phyloP scores from a whole-genome alignment of 768 basidiomycete genomes.

The Crepidotus variabilis region DNA sequence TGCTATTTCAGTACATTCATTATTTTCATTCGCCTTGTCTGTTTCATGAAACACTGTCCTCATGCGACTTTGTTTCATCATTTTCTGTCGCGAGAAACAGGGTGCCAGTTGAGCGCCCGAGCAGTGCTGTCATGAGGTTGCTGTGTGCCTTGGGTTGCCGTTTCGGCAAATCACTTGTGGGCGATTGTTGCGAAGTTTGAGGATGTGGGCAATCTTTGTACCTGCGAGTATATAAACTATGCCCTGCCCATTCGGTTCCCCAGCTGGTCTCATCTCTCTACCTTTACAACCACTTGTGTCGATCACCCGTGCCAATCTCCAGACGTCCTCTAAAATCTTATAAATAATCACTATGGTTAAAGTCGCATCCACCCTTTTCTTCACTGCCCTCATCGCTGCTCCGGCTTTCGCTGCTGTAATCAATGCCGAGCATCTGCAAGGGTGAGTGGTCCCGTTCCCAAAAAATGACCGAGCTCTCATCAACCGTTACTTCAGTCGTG shows the following conservation, averaged over 20 bases:
- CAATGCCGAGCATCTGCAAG: not conserved
- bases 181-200: too few relatives aligned
- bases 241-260: not conserved
- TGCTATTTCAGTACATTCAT: too few relatives aligned
- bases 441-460: not conserved
- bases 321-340: not conserved
- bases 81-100: too few relatives aligned
- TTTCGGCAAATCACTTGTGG: too few relatives aligned
- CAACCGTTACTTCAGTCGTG: not conserved
- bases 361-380: slow-evolving; percentile 1
- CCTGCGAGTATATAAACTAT: too few relatives aligned
- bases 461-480: not conserved
- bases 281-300: not conserved
- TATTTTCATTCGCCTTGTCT: too few relatives aligned
- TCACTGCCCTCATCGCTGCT: slow-evolving; percentile 2
- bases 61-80: too few relatives aligned
- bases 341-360: slow-evolving; percentile 2
- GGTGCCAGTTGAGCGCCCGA: too few relatives aligned
- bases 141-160: too few relatives aligned
- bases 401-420: not conserved
- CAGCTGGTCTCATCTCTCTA: not conserved
- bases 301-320: not conserved
- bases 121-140: too few relatives aligned
- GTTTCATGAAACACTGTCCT: too few relatives aligned
- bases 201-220: too few relatives aligned